Evolutionary conservation across 257 asterid species (phyloP).

Genomic region (Jacaranda mimosifolia): DNA sequence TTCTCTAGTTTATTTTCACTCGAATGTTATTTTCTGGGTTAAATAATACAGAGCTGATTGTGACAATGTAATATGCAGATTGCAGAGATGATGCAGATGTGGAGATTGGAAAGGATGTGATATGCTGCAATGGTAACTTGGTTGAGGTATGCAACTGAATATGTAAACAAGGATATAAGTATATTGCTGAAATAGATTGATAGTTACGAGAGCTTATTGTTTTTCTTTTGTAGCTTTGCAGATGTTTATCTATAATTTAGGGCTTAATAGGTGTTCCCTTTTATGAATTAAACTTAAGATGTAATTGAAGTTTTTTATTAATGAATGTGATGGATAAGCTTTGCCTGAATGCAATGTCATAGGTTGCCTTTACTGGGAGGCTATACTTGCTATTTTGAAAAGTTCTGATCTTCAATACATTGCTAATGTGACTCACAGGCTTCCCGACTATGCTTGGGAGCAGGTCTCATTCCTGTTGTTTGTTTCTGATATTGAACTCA

Average conservation of each 20-base stretch:
- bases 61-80: no score
- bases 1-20: no score
- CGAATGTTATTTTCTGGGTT: no score
- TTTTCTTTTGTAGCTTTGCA: no score
- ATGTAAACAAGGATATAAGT: slow-evolving; percentile 36
- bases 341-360: slow-evolving; percentile 32
- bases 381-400: not conserved
- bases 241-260: slow-evolving; percentile 36
- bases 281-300: slow-evolving; percentile 19
- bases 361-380: not conserved
- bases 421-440: slow-evolving; percentile 27
- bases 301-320: slow-evolving; percentile 31
- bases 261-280: slow-evolving; percentile 29
- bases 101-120: no score
- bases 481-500: slow-evolving; percentile 20
- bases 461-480: slow-evolving; percentile 11
- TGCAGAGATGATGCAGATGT: no score
- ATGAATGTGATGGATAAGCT: slow-evolving; percentile 38
- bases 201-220: not conserved
- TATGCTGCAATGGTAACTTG: no score
- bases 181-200: slow-evolving; percentile 32
- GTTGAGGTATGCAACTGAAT: not conserved
- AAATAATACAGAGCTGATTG: no score
- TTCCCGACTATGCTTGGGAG: slow-evolving; percentile 38
- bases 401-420: slow-evolving; percentile 27